Evolutionary conservation across 169 alveolate genomes (phyloP).

Genomic region (Eimeria praecox): DNA sequence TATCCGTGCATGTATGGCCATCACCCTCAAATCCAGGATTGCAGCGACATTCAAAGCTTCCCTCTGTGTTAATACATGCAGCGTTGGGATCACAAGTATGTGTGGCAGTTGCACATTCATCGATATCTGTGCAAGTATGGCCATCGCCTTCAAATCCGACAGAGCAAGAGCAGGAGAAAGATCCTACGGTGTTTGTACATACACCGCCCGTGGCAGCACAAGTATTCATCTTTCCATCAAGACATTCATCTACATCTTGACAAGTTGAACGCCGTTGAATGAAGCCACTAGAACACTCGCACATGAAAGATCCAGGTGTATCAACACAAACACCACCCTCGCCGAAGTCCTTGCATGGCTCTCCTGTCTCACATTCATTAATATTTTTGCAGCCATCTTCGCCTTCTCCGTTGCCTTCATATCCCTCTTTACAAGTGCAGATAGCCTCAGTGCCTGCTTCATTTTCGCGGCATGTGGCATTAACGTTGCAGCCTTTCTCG

Average conservation of each 20-base stretch:
- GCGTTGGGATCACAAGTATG: constrained; percentile 82
- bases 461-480: constrained; percentile 81
- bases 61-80: constrained; percentile 83
- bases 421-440: constrained; percentile 85
- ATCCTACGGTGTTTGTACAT: constrained; percentile 85
- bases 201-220: constrained; percentile 79
- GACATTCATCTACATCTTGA: constrained; percentile 85
- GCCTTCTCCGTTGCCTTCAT: constrained; percentile 60
- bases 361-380: constrained; percentile 66
- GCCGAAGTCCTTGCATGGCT: neutral
- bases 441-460: constrained; percentile 82
- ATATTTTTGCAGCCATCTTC: constrained; percentile 63
- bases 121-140: constrained; percentile 82
- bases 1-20: constrained; percentile 83
- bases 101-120: constrained; percentile 80
- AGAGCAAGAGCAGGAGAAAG: constrained; percentile 83
- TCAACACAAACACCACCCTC: constrained; percentile 81
- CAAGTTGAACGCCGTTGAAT: constrained; percentile 49
- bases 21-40: constrained; percentile 83
- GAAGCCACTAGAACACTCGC: constrained; percentile 83
- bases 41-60: constrained; percentile 85
- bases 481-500: constrained; percentile 59
- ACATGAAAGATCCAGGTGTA: constrained; percentile 83
- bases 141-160: constrained; percentile 84
- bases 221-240: constrained; percentile 69